A percentile compares a stretch with the other conserved stretches of the same genome.
phyloP scores from a whole-genome alignment of 2,329 filamentous ascomycete species.

The Pleurostoma richardsiae region DNA sequence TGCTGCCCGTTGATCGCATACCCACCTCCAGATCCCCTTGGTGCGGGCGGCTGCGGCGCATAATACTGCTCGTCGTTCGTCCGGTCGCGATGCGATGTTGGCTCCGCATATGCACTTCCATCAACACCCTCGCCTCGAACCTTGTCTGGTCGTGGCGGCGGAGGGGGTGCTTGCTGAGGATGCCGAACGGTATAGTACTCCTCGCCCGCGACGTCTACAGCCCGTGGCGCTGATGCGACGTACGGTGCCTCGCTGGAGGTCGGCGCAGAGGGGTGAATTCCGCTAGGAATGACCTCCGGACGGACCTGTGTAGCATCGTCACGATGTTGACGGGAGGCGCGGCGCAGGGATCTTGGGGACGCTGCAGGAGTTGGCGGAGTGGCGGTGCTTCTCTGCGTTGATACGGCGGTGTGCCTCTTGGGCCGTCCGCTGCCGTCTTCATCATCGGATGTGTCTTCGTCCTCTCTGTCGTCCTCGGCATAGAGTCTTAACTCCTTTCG shows the following conservation, averaged over 20 bases:
- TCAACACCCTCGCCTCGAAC: conserved; percentile 3
- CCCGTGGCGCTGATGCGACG: background rate
- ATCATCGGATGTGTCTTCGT: conserved; percentile 13
- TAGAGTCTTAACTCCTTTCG: conserved; percentile 39
- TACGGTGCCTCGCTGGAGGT: background rate
- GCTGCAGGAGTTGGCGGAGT: background rate
- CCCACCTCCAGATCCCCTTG: background rate
- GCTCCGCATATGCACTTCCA: background rate
- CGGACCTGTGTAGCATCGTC: conserved; percentile 2
- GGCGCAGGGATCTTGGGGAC: conserved; percentile 1
- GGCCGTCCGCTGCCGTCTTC: conserved; percentile 2
- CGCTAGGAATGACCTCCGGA: background rate
- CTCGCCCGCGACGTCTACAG: background rate
- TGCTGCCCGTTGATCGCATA: background rate
- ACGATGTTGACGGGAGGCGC: conserved; percentile 1
- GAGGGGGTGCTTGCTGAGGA: background rate
- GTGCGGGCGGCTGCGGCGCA: background rate
- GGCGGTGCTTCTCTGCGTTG: background rate
- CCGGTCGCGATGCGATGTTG: background rate
- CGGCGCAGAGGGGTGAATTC: background rate
- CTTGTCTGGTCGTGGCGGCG: background rate
- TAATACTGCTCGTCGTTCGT: background rate
- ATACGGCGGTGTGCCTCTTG: background rate
- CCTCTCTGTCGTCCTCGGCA: conserved; percentile 18
- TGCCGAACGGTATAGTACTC: background rate